phyloP scores from a whole-genome alignment of 176 grass and related monocot genomes.

The Hyparrhenia diplandra region DNA sequence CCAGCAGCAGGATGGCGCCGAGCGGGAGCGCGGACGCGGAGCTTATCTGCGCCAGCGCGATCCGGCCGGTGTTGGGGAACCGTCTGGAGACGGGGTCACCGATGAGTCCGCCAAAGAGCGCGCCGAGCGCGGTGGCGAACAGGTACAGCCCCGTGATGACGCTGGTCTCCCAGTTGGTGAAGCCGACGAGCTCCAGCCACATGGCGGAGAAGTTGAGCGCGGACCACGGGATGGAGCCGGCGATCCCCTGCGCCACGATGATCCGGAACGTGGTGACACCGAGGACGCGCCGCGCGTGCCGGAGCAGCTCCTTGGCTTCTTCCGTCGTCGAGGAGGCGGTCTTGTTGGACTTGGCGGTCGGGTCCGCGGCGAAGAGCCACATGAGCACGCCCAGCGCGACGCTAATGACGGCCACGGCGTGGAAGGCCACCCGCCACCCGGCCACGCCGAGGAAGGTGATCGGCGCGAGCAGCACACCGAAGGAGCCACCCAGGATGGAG shows the following conservation, averaged over 20 bases:
- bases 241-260: slow-evolving; percentile 63
- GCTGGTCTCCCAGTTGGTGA: slow-evolving; percentile 57
- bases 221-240: slow-evolving; percentile 58
- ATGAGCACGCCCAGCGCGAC: slow-evolving; percentile 38
- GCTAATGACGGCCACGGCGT: slow-evolving; percentile 53
- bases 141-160: slow-evolving; percentile 61
- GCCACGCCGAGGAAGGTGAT: slow-evolving; percentile 58
- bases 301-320: slow-evolving; percentile 40
- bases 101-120: slow-evolving; percentile 50
- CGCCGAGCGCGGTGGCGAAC: slow-evolving; percentile 54
- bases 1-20: slow-evolving; percentile 59
- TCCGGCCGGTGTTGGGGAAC: slow-evolving; percentile 55
- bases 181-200: slow-evolving; percentile 85
- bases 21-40: slow-evolving; percentile 59
- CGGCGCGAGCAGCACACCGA: slow-evolving; percentile 57
- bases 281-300: slow-evolving; percentile 44
- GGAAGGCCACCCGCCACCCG: slow-evolving; percentile 74
- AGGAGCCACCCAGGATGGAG: slow-evolving; percentile 57
- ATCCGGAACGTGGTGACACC: slow-evolving; percentile 69
- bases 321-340: not conserved
- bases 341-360: slow-evolving; percentile 30
- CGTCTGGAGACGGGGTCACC: slow-evolving; percentile 49
- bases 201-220: slow-evolving; percentile 67
- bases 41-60: slow-evolving; percentile 74
- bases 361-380: slow-evolving; percentile 61